phyloP scores from a whole-genome alignment of 2,329 filamentous ascomycete species.

The Simplicillium sp. region DNA sequence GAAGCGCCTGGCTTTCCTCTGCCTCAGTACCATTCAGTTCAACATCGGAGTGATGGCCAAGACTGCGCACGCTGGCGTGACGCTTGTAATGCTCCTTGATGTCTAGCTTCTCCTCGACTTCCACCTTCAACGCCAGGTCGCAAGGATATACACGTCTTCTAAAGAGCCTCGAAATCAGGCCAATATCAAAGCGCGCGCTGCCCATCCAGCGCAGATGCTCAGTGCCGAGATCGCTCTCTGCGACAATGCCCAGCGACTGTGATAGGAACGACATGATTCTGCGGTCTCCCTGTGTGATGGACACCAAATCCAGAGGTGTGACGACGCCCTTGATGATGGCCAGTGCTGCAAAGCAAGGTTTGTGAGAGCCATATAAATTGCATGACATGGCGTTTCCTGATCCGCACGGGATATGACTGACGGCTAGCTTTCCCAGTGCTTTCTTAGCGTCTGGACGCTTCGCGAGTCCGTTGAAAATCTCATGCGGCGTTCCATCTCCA shows the following conservation, averaged over 20 bases:
- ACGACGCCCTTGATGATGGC: slow-evolving; percentile 78
- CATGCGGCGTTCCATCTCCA: slow-evolving; percentile 83
- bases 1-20: slow-evolving; percentile 45
- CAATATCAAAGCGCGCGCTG: slow-evolving; percentile 71
- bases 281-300: slow-evolving; percentile 70
- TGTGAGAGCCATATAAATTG: slow-evolving; percentile 77
- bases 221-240: slow-evolving; percentile 81
- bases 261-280: slow-evolving; percentile 82
- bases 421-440: slow-evolving; percentile 68
- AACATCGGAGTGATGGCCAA: slow-evolving; percentile 8
- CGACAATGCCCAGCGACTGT: slow-evolving; percentile 81
- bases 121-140: slow-evolving; percentile 78
- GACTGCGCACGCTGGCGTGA: slow-evolving; percentile 25
- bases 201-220: slow-evolving; percentile 95
- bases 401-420: slow-evolving; percentile 83
- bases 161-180: slow-evolving; percentile 69
- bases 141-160: slow-evolving; percentile 76
- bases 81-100: slow-evolving; percentile 65
- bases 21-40: slow-evolving; percentile 7
- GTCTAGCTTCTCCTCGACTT: slow-evolving; percentile 62
- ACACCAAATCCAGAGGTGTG: slow-evolving; percentile 79
- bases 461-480: slow-evolving; percentile 89
- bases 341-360: slow-evolving; percentile 66
- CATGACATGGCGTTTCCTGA: slow-evolving; percentile 90
- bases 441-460: slow-evolving; percentile 63